Evolutionary conservation across 768 basidiomycete genomes (phyloP).

Genomic region (Pulveroboletus sp.): DNA sequence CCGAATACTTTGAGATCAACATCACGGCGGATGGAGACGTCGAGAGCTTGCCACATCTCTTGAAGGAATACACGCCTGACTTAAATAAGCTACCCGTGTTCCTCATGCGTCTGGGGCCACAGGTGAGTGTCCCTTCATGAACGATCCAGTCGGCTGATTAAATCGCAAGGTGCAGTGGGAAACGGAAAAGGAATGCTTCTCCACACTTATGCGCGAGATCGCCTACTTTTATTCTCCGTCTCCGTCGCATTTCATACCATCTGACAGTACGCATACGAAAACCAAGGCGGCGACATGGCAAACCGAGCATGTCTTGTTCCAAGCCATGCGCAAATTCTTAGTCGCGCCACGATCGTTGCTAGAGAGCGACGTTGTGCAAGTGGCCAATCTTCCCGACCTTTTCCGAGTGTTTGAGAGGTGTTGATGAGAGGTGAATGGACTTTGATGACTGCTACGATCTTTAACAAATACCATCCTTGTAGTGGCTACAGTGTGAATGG

Average conservation of each 20-base stretch:
- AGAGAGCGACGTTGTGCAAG: conserved; percentile 76
- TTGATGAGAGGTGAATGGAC: conserved; percentile 53
- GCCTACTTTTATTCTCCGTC: conserved; percentile 85
- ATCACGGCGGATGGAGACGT: conserved; percentile 68
- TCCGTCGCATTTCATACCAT: conserved; percentile 16
- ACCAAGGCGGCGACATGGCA: conserved; percentile 73
- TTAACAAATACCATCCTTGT: neutral
- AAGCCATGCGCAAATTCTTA: conserved; percentile 77
- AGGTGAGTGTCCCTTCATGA: conserved; percentile 43
- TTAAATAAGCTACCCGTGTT: conserved; percentile 87
- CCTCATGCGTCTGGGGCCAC: conserved; percentile 89
- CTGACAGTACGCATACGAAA: conserved; percentile 37
- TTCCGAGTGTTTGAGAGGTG: conserved; percentile 96
- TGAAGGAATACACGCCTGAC: conserved; percentile 88
- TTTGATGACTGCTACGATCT: conserved; percentile 3
- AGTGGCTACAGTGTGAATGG: neutral
- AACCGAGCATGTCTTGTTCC: conserved; percentile 88
- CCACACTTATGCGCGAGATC: conserved; percentile 80
- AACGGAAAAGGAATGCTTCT: conserved; percentile 82
- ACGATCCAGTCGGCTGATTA: neutral
- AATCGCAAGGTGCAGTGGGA: conserved; percentile 79
- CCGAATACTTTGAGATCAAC: conserved; percentile 84
- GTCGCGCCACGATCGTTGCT: conserved; percentile 62
- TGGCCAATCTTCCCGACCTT: conserved; percentile 87
- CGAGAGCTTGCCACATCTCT: conserved; percentile 76